Percentiles rank a stretch among this genome's conserved stretches.
phyloP scores from a whole-genome alignment of 2,329 filamentous ascomycete species.

The Ophidiomyces ophidiicola region DNA sequence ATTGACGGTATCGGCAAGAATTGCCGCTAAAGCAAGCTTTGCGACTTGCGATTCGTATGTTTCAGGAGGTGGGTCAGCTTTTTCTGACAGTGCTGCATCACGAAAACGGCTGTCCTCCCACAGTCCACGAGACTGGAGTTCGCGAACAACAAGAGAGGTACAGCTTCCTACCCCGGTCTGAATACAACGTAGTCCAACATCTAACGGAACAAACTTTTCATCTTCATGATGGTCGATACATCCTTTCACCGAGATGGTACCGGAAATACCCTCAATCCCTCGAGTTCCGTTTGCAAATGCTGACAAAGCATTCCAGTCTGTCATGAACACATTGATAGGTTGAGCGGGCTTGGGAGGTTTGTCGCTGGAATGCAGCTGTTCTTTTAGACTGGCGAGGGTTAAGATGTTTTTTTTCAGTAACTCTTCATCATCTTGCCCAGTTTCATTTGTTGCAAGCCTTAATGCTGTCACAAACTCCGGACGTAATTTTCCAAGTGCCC shows the following conservation, averaged over 20 bases:
- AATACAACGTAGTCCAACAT: constrained; percentile 40
- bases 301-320: constrained; percentile 38
- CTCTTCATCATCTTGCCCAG: constrained; percentile 16
- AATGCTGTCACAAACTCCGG: constrained; percentile 49
- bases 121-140: constrained; percentile 36
- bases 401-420: constrained; percentile 27
- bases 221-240: constrained; percentile 54
- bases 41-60: constrained; percentile 27
- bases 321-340: constrained; percentile 25
- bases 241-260: constrained; percentile 34
- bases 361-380: constrained; percentile 7
- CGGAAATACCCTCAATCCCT: constrained; percentile 36
- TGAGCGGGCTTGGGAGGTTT: background rate
- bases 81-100: constrained; percentile 8
- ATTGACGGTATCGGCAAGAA: constrained; percentile 36
- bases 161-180: constrained; percentile 46
- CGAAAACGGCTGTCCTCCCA: constrained; percentile 28
- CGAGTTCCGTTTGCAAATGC: constrained; percentile 26
- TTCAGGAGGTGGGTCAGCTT: constrained; percentile 9
- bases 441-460: constrained; percentile 34
- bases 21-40: constrained; percentile 31
- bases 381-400: constrained; percentile 31
- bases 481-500: constrained; percentile 42
- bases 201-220: constrained; percentile 39
- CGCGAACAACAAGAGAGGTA: constrained; percentile 44